phyloP scores from a whole-genome alignment of 352 stramenopile species.

The Saprolegnia parasitica region DNA sequence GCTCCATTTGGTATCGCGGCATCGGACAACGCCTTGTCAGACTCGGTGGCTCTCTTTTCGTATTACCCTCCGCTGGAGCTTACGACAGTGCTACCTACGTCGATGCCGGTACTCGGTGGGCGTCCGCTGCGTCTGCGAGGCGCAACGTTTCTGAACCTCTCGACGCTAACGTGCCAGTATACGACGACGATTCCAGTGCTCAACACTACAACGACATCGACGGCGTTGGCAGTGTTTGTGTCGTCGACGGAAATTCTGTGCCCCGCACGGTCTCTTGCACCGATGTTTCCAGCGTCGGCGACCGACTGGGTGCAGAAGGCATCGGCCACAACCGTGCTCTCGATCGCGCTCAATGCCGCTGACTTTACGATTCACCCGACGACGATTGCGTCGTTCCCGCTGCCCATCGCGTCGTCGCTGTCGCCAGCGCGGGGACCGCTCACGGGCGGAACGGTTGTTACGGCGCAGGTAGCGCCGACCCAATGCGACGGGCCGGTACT shows the following conservation, averaged over 20 bases:
- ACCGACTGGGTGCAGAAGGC: not conserved
- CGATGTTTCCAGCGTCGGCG: not conserved
- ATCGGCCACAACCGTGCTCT: conserved; percentile 6
- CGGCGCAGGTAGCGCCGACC: not conserved
- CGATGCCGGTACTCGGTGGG: not conserved
- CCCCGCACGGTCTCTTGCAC: not conserved
- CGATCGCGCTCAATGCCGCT: conserved; percentile 6
- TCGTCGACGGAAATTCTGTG: conserved; percentile 24
- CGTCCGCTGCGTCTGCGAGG: not conserved
- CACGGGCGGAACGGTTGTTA: conserved; percentile 8
- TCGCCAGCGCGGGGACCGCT: not conserved
- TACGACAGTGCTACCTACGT: not conserved
- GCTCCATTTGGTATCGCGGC: conserved; percentile 26
- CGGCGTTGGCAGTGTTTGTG: not conserved
- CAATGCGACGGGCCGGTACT: not conserved
- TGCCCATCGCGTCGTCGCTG: not conserved
- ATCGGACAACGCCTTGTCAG: conserved; percentile 4
- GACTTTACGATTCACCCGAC: conserved; percentile 11
- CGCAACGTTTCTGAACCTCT: conserved; percentile 14
- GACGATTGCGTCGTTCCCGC: not conserved
- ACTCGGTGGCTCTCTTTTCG: conserved; percentile 14
- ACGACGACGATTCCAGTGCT: not conserved
- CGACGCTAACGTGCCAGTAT: conserved; percentile 5
- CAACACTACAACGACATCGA: not conserved
- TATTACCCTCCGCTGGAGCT: conserved; percentile 13